Base-by-base conservation (phyloP, 2,329 filamentous ascomycete genomes). In the Lasiodiplodia sp. region DNA sequence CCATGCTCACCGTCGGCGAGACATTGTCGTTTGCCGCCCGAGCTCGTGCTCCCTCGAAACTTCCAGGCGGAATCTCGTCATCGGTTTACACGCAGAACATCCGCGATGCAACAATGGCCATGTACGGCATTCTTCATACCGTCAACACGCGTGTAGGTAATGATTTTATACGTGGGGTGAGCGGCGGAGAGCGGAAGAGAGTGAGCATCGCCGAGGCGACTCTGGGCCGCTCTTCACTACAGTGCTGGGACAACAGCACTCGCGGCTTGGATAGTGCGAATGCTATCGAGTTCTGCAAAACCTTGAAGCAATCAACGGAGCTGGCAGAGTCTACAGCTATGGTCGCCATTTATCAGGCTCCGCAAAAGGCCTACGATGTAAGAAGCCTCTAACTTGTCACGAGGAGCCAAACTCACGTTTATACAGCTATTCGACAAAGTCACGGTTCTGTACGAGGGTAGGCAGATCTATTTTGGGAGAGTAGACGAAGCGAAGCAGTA, bases 201-300 rank as follows among this genome's bases (percentile, higher is more conserved):
- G 92, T 94, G 23, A 90, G 88, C 37, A 92, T 94, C 70, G 91
- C 90, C 1, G 91, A 94, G 79, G 91, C 90, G 73, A 84, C 90
- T 70, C 81, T 92, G 3, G 87, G 88, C 1, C 83, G 83, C n/a
- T 84, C 85, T 0, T 83, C 83, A 0, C 75, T 87, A 0, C 88
- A 91, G 75, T 90, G 88, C 70, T 94, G 91, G 91, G 92, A 92
- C 74, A 92, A 92, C 81, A 88, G 85, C 49, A 92, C 90, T 25
- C 85, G 90, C 78, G 90, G 90, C 77, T 82, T 91, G 25, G 90
- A 92, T 79, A 89, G 85, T n/a, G 89, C 89, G 77, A 92, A 91
- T 77, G 89, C 90, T 47, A 83, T 92, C 69, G 89, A 91, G 77
- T 92, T 91, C 74, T 88, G 86, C 79, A 88, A 87, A 78, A 91